These are phyloP conservation scores for Funneliformis mosseae DNA, from an alignment of 192 early-diverging fungal genomes.

Conservation along the genomic window DNA sequence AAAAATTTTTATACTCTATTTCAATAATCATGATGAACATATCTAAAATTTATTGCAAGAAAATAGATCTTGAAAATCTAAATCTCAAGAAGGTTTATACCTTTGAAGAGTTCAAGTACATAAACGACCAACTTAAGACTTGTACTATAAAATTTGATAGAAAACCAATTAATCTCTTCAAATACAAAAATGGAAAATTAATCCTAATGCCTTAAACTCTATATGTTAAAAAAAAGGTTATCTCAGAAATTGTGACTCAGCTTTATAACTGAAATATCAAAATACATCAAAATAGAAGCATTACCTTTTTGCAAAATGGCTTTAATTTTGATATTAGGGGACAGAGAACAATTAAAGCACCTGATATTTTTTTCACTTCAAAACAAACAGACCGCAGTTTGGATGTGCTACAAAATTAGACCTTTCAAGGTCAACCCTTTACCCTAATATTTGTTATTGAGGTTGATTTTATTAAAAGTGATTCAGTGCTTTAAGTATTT, in stretches of 20 bases:
- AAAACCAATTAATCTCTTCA: slow-evolving; percentile 21
- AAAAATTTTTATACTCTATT: background rate
- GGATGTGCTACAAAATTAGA: background rate
- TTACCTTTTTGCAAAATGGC: slow-evolving; percentile 14
- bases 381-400: background rate
- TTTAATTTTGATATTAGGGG: slow-evolving; percentile 28
- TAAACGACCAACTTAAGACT: slow-evolving; percentile 16
- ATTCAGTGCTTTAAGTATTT: background rate
- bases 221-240: background rate
- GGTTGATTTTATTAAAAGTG: slow-evolving; percentile 9
- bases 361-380: slow-evolving; percentile 9
- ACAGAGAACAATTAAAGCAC: slow-evolving; percentile 24
- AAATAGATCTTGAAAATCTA: slow-evolving; percentile 20
- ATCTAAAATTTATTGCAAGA: background rate
- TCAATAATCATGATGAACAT: slow-evolving; percentile 4
- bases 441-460: slow-evolving; percentile 28
- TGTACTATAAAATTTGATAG: background rate
- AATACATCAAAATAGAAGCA: slow-evolving; percentile 26
- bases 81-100: slow-evolving; percentile 9
- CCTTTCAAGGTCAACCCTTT: slow-evolving; percentile 25
- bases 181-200: slow-evolving; percentile 10
- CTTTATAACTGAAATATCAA: slow-evolving; percentile 26
- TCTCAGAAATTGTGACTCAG: background rate
- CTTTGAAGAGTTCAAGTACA: slow-evolving; percentile 19
- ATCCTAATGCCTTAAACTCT: slow-evolving; percentile 9